A percentile compares a stretch with the other conserved stretches of the same genome.
Evolutionary conservation across 2,329 filamentous ascomycete genomes (phyloP).

Genomic region (Geosmithia morbida): DNA sequence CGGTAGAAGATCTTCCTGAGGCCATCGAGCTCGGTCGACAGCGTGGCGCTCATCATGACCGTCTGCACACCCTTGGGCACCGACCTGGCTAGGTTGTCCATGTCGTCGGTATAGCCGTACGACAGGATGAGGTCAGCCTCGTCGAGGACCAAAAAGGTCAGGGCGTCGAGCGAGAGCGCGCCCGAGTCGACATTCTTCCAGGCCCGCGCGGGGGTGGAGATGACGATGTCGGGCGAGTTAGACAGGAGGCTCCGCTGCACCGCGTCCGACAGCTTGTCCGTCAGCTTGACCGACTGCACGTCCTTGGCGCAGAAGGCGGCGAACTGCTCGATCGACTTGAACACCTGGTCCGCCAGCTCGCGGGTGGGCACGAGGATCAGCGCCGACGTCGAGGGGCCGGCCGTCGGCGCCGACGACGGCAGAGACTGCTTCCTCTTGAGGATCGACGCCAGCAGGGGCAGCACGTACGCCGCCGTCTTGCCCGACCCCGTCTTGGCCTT

Average conservation of each 20-base stretch:
- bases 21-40: constrained; percentile 75
- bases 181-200: constrained; percentile 55
- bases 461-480: constrained; percentile 90
- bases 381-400: constrained; percentile 46
- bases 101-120: constrained; percentile 86
- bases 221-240: constrained; percentile 74
- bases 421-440: constrained; percentile 58
- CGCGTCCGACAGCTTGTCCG: constrained; percentile 76
- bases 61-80: constrained; percentile 81
- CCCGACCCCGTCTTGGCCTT: constrained; percentile 92
- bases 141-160: constrained; percentile 75
- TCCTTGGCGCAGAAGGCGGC: constrained; percentile 75
- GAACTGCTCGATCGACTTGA: constrained; percentile 62
- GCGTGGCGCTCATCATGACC: constrained; percentile 84
- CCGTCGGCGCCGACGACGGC: constrained; percentile 25
- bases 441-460: constrained; percentile 77
- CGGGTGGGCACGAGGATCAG: constrained; percentile 88
- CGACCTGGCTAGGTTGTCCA: constrained; percentile 62
- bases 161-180: constrained; percentile 52
- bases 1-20: constrained; percentile 77
- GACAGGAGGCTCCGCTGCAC: constrained; percentile 79
- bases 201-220: constrained; percentile 80
- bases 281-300: constrained; percentile 70
- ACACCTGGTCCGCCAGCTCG: constrained; percentile 86
- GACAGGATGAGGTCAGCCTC: constrained; percentile 89